phyloP scores from a whole-genome alignment of 257 asterid species.

The Petunia secreta region DNA sequence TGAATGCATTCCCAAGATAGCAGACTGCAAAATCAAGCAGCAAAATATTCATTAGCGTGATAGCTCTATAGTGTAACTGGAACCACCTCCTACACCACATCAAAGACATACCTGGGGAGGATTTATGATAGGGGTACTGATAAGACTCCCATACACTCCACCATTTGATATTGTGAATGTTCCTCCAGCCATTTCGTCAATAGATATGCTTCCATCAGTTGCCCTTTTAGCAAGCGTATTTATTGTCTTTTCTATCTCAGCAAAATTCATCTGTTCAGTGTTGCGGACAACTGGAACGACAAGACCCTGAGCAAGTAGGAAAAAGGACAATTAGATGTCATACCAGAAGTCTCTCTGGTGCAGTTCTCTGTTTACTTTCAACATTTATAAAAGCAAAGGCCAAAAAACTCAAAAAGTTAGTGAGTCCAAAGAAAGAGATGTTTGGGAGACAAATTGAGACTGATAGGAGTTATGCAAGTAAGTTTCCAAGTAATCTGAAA shows the following conservation, averaged over 20 bases:
- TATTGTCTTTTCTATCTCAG: slow-evolving; percentile 92
- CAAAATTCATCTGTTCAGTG: slow-evolving; percentile 88
- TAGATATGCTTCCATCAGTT: slow-evolving; percentile 82
- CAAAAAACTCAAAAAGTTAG: not conserved
- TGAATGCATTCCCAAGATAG: slow-evolving; percentile 97
- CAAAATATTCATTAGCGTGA: not conserved
- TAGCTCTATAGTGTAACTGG: not conserved
- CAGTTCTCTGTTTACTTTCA: not conserved
- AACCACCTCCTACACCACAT: slow-evolving; percentile 14
- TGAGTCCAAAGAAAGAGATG: not conserved
- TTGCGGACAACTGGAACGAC: slow-evolving; percentile 96
- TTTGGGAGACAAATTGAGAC: not conserved
- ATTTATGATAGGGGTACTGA: slow-evolving; percentile 96
- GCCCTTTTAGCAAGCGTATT: slow-evolving; percentile 93
- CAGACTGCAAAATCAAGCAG: slow-evolving; percentile 63
- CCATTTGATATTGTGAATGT: slow-evolving; percentile 96
- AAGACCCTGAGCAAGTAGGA: slow-evolving; percentile 69
- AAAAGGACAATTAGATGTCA: slow-evolving; percentile 20
- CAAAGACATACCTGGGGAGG: slow-evolving; percentile 88
- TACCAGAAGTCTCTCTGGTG: not conserved
- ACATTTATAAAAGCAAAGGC: slow-evolving; percentile 2
- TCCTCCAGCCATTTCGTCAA: slow-evolving; percentile 99
- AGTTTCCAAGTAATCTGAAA: not conserved
- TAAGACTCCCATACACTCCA: slow-evolving; percentile 96
- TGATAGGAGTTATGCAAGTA: not conserved